phyloP scores from a whole-genome alignment of 768 basidiomycete species.

The Leccinum longicurvipes region DNA sequence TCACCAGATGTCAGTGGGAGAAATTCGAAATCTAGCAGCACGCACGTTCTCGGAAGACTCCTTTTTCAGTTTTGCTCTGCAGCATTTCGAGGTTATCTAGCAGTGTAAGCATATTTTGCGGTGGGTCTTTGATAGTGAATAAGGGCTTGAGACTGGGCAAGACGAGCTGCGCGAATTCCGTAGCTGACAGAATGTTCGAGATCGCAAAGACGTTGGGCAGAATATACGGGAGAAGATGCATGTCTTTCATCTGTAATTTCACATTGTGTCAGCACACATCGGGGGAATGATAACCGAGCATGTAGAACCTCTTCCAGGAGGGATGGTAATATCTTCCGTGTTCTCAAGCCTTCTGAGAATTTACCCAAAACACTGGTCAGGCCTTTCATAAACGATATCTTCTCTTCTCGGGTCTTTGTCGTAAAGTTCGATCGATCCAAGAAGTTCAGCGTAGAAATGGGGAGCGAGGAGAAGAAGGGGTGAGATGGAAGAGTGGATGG shows the following conservation, averaged over 20 bases:
- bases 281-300: not conserved
- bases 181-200: constrained; percentile 66
- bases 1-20: constrained; percentile 7
- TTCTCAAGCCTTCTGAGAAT: constrained; percentile 84
- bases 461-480: constrained; percentile 91
- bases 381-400: constrained; percentile 94
- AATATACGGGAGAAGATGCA: constrained; percentile 88
- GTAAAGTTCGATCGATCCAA: constrained; percentile 94
- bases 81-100: constrained; percentile 86
- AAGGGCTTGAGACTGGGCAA: constrained; percentile 87
- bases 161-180: constrained; percentile 78
- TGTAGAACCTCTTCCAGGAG: constrained; percentile 84
- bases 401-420: constrained; percentile 91
- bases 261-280: constrained; percentile 5
- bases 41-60: constrained; percentile 85
- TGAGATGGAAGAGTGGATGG: constrained; percentile 79
- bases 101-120: constrained; percentile 94
- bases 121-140: constrained; percentile 89
- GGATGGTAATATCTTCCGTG: constrained; percentile 86
- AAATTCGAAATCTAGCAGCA: constrained; percentile 8
- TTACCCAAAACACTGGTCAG: constrained; percentile 72
- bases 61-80: constrained; percentile 85
- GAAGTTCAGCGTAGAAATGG: constrained; percentile 95
- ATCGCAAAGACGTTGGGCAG: constrained; percentile 95
- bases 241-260: constrained; percentile 80